Evolutionary conservation across 805 yeast genomes (phyloP), one percentile per base, ranked within the genome.

Genomic region (Kluyveromyces dobzhanskii): DNA sequence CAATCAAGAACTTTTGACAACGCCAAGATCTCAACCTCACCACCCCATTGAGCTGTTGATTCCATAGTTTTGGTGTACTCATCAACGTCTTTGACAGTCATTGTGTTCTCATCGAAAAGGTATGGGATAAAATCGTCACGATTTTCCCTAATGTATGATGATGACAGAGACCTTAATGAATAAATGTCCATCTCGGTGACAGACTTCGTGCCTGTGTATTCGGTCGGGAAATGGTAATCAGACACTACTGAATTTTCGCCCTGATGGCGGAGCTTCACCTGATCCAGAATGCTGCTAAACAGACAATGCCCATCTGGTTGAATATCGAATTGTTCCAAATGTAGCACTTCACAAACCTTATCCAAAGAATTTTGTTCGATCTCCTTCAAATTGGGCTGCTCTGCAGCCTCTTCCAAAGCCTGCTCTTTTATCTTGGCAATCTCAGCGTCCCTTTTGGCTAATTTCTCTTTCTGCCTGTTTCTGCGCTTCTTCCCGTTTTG

Each of bases 261-360:
- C 3, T 53, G 61, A 23, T 75, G 85, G 17, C 94, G 72, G 3
- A 52, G 41, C 34, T 54, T 47, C 44, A 90, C 61, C 54, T 90
- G 97, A 56, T 90, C 95, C 17, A 79, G 67, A 14, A 90, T 71
- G 0, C 95, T 80, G 3, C 90, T 84, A 66, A 86, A 92, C 24
- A 90, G 64, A 67, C 98, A 92, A 58, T 90, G 90, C 0, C 97
- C 98, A 59, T 90, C 97, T 0, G 97, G 95, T 43, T 71, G 66
- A 34, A 87, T 83, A 47, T 87, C 94, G 44, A 69, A 61, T 46
- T 80, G 78, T 16, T 46, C 53, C n/a, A 85, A 62, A 4, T 69
- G 62, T 24, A 70, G 65, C 18, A 70, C 40, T 2, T 54, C 48
- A 44, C 92, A 74, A 19, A 80, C 53, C 27, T 66, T 66, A 14